Percentiles rank a stretch among this genome's conserved stretches.
phyloP scores from a whole-genome alignment of 2,329 filamentous ascomycete genomes.

The Epichloe aotearoae region DNA sequence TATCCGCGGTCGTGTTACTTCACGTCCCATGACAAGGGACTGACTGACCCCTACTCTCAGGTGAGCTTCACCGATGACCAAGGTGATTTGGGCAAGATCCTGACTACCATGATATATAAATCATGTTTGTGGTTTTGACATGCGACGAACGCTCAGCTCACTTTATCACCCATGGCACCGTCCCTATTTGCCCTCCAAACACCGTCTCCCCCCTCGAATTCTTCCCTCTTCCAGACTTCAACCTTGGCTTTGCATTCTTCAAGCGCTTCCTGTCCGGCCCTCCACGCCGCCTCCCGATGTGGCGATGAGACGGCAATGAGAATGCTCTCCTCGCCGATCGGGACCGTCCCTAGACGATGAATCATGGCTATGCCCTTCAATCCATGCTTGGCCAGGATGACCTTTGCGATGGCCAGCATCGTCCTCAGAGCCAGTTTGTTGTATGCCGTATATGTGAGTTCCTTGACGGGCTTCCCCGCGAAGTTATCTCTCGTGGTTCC shows the following conservation, averaged over 20 bases:
- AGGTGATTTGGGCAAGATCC: too few species aligned
- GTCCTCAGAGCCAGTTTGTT: slow-evolving; percentile 54
- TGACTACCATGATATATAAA: too few species aligned
- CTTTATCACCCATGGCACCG: slow-evolving; percentile 43
- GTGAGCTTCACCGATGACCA: too few species aligned
- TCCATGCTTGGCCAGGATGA: slow-evolving; percentile 44
- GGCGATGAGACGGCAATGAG: slow-evolving; percentile 74
- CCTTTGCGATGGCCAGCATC: slow-evolving; percentile 49
- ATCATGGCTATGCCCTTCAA: slow-evolving; percentile 66
- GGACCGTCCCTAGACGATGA: slow-evolving; percentile 74
- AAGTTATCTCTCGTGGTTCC: slow-evolving; percentile 71
- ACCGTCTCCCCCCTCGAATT: slow-evolving; percentile 65
- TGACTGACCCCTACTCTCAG: too few species aligned
- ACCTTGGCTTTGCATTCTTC: slow-evolving; percentile 74
- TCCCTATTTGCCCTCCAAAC: slow-evolving; percentile 85
- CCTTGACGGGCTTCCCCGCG: slow-evolving; percentile 53
- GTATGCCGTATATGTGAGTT: slow-evolving; percentile 67
- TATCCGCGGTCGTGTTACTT: too few species aligned
- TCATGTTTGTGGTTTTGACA: too few species aligned
- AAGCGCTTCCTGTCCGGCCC: slow-evolving; percentile 75
- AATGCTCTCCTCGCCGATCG: slow-evolving; percentile 87
- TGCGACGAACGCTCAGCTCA: slow-evolving; percentile 13
- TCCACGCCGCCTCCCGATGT: slow-evolving; percentile 77
- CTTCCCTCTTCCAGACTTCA: slow-evolving; percentile 94
- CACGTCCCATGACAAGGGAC: too few species aligned